Evolutionary conservation across 768 basidiomycete genomes (phyloP), one percentile per base, ranked within the genome.

Genomic region (Boletales sp.): DNA sequence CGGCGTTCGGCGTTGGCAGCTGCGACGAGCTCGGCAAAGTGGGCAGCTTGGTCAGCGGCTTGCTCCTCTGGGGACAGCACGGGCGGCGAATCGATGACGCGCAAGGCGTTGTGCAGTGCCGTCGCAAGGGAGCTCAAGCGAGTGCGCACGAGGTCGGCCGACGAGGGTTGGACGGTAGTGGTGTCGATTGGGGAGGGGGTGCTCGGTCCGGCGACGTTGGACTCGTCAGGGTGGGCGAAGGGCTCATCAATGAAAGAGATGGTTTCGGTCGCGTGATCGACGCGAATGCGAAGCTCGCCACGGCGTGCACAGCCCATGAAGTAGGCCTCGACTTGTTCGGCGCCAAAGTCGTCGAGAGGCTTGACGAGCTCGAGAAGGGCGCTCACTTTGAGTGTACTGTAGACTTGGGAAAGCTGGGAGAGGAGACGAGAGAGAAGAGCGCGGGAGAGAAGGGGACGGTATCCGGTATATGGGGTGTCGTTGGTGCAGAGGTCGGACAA

Each of bases 351-450:
- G 12, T 79, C 80, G 17, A 91, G 74, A 37, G 95, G 94, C 1
- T 80, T 77, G 42, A 90, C 87, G 48, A 99, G 83, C 17, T 82
- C 74, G 40, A 91, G 77, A 39, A 97, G 76, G 58, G 86, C 84
- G 51, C 75, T 73, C 51, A 97, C 81, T 56, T 83, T 85, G 73
- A 97, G 84, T 12, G 87, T 83, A 28, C 85, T 87, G 71, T 97
- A 99, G 13, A 97, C 87, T 67, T 96, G 88, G 1, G 91, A 86
- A 34, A 99, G 84, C 65, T 95, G 91, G 25, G 85, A 84, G 57
- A 98, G 82, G 7, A 97, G 79, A 30, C 93, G 87, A 4, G 93
- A 92, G 55, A 97, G 84, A 15, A 96, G 79, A 39, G 95, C 94
- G 49, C 88, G 89, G 57, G 90, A 86, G 52, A 98, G 81, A 50